These are phyloP conservation scores for Detonula confervacea DNA, from an alignment of 352 stramenopile species.

Conservation along the genomic window DNA sequence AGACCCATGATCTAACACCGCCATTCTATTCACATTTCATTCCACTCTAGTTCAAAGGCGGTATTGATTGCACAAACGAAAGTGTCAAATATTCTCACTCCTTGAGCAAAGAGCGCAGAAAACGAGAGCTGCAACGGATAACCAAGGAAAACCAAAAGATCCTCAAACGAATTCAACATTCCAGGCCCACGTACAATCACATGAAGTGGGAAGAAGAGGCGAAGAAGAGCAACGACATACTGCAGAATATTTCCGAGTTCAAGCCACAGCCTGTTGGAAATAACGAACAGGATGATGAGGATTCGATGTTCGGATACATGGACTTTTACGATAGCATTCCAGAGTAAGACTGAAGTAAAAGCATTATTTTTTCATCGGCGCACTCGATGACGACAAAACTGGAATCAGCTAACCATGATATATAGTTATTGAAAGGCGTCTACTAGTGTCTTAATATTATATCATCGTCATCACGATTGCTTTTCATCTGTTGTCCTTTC, in stretches of 20 bases:
- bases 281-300: slow-evolving; percentile 36
- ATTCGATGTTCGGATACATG: slow-evolving; percentile 58
- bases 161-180: slow-evolving; percentile 61
- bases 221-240: slow-evolving; percentile 59
- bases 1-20: background rate
- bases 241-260: slow-evolving; percentile 76
- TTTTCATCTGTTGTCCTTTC: slow-evolving; percentile 22
- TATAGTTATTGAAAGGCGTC: too few relatives aligned
- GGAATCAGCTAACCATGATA: too few relatives aligned
- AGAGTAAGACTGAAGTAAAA: slow-evolving; percentile 28
- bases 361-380: too few relatives aligned
- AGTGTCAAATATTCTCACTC: slow-evolving; percentile 68
- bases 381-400: too few relatives aligned
- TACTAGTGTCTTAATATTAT: slow-evolving; percentile 4
- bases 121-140: slow-evolving; percentile 86
- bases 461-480: background rate
- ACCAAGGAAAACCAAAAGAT: slow-evolving; percentile 86
- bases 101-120: slow-evolving; percentile 76
- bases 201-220: slow-evolving; percentile 68
- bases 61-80: slow-evolving; percentile 71
- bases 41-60: slow-evolving; percentile 59
- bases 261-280: slow-evolving; percentile 34
- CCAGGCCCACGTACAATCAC: slow-evolving; percentile 68
- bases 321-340: slow-evolving; percentile 52
- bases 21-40: slow-evolving; percentile 16